These are phyloP conservation scores for Toxoplasma gondii DNA, from an alignment of 169 alveolate species.

Conservation along the genomic window DNA sequence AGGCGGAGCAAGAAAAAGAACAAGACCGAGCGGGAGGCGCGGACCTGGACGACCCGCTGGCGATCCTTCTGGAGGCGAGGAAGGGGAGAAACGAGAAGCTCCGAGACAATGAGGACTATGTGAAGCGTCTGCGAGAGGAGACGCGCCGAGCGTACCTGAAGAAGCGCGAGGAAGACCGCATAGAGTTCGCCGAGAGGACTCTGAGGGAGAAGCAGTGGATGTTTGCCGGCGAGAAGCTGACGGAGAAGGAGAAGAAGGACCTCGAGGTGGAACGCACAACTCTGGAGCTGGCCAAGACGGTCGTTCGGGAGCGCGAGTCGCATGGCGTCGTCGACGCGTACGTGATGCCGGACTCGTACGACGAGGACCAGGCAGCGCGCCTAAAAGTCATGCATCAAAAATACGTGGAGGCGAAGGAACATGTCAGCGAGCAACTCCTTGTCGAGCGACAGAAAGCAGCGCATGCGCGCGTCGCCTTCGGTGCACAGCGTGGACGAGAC, in stretches of 20 bases:
- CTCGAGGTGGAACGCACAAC: constrained; percentile 87
- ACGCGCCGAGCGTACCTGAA: constrained; percentile 94
- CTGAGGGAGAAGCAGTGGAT: constrained; percentile 89
- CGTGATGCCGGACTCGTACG: constrained; percentile 72
- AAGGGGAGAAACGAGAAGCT: constrained; percentile 63
- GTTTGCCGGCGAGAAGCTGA: constrained; percentile 79
- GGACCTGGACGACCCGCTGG: constrained; percentile 2
- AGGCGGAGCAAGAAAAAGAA: background rate
- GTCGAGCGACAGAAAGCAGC: constrained; percentile 66
- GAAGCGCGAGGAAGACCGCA: constrained; percentile 91
- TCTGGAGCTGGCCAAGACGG: constrained; percentile 87
- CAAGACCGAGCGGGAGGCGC: background rate
- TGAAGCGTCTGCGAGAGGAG: constrained; percentile 67
- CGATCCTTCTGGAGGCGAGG: constrained; percentile 60
- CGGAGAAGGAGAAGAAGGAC: constrained; percentile 81
- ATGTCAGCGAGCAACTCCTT: constrained; percentile 65
- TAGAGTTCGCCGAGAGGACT: constrained; percentile 92
- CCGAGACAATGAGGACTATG: constrained; percentile 52
- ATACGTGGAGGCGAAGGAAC: constrained; percentile 61
- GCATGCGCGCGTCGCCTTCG: constrained; percentile 65
- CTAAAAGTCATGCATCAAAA: constrained; percentile 65
- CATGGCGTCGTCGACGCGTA: constrained; percentile 56
- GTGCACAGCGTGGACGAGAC: constrained; percentile 60
- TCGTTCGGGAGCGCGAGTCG: constrained; percentile 82
- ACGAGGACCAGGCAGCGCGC: constrained; percentile 64